Base-by-base conservation (phyloP, 78 protist genomes). In the Cavenderia fasciculata region DNA sequence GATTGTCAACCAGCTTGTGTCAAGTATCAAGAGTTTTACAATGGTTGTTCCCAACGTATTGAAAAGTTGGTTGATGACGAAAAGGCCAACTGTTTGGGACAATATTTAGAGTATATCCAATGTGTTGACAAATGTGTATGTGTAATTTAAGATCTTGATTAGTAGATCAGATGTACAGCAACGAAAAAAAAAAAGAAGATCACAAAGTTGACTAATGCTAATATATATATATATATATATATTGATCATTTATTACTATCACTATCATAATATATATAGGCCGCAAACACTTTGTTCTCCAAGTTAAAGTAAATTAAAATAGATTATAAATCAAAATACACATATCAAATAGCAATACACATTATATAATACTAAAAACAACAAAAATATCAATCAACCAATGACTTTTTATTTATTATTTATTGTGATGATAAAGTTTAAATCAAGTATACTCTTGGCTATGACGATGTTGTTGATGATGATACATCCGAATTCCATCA, bases 11-110 rank as follows among this genome's bases (percentile, higher is more conserved):
- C 89, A 68, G 16, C 34, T 14, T 82, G 89, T 7, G 33, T 21
- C 11, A 51, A 46, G 16, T 51, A n/a, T 8, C 54, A 62, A 56
- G 47, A 4, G 27, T 68, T 77, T 2, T 82, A 82, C 40, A 59
- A 82, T 40, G 77, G 70, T 16, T 82, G 89, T 31, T 8, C 70
- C 38, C 34, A 46, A 21, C 75, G 89, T 68, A 23, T 82, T 27
- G 68, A 52, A 29, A 68, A 68, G 61, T 65, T 78, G 61, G 68
- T 31, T 25, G 43, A 65, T 52, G 89, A 82, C n/a, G 89, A 82
- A 68, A 82, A 82, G 72, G 89, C 89, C 34, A 66, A 82, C 76
- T 82, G 89, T 82, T 68, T 82, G 43, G 89, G 89, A 68, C 89
- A 82, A 68, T 82, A 54, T 68, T 82, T 82, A 68, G 89, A 82